Evolutionary conservation across 805 yeast genomes (phyloP).

Genomic region (Ogataea dorogensis): DNA sequence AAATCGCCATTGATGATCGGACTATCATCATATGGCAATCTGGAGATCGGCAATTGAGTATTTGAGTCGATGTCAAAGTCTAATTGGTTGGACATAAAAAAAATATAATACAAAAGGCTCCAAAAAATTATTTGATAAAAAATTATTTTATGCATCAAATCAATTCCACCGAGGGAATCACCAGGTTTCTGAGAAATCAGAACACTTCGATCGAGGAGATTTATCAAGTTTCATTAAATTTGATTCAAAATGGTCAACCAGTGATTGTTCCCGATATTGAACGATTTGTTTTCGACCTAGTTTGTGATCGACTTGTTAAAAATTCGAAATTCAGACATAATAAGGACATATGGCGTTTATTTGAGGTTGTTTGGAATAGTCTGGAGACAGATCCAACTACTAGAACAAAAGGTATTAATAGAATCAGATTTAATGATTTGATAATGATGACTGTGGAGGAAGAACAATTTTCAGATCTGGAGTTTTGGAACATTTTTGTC

Average conservation of each 20-base stretch:
- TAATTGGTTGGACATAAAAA: slow-evolving; percentile 4
- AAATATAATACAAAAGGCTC: background rate
- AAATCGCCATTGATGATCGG: slow-evolving; percentile 31
- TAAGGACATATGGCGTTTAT: slow-evolving; percentile 49
- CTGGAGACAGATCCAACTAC: slow-evolving; percentile 23
- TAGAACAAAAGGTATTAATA: slow-evolving; percentile 43
- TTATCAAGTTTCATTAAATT: slow-evolving; percentile 32
- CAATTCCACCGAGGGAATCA: slow-evolving; percentile 47
- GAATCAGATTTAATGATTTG: slow-evolving; percentile 41
- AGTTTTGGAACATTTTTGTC: slow-evolving; percentile 22
- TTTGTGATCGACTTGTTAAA: slow-evolving; percentile 61
- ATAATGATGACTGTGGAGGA: slow-evolving; percentile 27
- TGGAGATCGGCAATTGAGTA: slow-evolving; percentile 30
- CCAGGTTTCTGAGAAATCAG: slow-evolving; percentile 58
- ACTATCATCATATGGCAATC: slow-evolving; percentile 36
- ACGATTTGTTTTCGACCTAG: slow-evolving; percentile 54
- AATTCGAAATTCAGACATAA: slow-evolving; percentile 43
- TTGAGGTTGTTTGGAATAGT: slow-evolving; percentile 34
- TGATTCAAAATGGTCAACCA: slow-evolving; percentile 32
- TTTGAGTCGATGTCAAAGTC: slow-evolving; percentile 26
- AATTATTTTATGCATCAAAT: slow-evolving; percentile 3
- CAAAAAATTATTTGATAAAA: background rate
- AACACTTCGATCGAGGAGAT: slow-evolving; percentile 44
- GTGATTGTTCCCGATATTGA: slow-evolving; percentile 56
- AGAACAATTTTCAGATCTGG: slow-evolving; percentile 20